A percentile compares a stretch with the other conserved stretches of the same genome.
These are phyloP conservation scores for Talaromyces rugulosus DNA, from an alignment of 2,329 filamentous ascomycete species.

Conservation along the genomic window DNA sequence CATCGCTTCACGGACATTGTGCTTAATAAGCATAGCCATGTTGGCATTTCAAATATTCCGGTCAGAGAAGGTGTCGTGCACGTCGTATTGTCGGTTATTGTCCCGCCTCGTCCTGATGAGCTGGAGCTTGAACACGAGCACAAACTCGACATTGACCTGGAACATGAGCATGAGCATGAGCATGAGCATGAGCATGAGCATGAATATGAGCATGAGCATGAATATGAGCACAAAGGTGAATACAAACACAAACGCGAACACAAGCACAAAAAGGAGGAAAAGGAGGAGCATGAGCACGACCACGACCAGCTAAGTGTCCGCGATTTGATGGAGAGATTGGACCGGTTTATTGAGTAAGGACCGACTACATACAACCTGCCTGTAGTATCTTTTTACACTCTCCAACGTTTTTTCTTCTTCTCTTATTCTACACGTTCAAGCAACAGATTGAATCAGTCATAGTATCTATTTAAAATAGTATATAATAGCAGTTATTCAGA, in stretches of 20 bases:
- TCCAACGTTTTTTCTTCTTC: background rate
- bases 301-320: conserved; percentile 5
- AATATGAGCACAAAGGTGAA: background rate
- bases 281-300: background rate
- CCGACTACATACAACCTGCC: background rate
- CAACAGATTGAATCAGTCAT: background rate
- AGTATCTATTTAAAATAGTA: conserved; percentile 1
- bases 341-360: conserved; percentile 11
- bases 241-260: background rate
- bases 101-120: conserved; percentile 55
- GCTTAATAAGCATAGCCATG: conserved; percentile 66
- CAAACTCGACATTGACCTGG: background rate
- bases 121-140: background rate
- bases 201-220: background rate
- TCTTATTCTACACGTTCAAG: background rate
- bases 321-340: conserved; percentile 13
- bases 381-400: background rate
- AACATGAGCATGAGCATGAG: background rate
- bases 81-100: conserved; percentile 63
- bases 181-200: background rate
- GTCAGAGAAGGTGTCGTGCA: conserved; percentile 79
- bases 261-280: conserved; percentile 8
- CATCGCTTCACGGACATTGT: conserved; percentile 65
- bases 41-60: conserved; percentile 65
- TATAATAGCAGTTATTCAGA: background rate